phyloP scores from a whole-genome alignment of 306 rosid species.

The Lupinus albus region DNA sequence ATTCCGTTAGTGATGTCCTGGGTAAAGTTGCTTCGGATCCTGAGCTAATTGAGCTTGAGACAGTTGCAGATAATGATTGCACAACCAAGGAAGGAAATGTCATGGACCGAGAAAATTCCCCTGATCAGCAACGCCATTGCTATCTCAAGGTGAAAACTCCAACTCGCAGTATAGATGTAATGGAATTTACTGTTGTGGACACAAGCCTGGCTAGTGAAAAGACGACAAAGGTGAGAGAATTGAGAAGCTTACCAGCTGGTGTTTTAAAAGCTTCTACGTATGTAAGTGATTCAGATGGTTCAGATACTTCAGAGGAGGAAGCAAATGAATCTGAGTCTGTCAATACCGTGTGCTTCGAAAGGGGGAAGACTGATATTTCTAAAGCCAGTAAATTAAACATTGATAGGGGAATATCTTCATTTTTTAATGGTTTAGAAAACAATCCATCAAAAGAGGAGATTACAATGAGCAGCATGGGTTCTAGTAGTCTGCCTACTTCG shows the following conservation, averaged over 20 bases:
- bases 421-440: slow-evolving; percentile 41
- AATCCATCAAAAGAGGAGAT: slow-evolving; percentile 49
- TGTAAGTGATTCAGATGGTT: slow-evolving; percentile 52
- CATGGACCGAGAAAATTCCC: slow-evolving; percentile 54
- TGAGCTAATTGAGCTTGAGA: slow-evolving; percentile 72
- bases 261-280: slow-evolving; percentile 41
- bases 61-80: slow-evolving; percentile 42
- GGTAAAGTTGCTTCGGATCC: slow-evolving; percentile 84
- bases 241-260: slow-evolving; percentile 68
- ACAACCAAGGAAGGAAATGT: slow-evolving; percentile 55
- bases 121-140: slow-evolving; percentile 67
- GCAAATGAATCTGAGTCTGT: slow-evolving; percentile 52
- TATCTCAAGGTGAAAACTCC: slow-evolving; percentile 87
- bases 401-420: slow-evolving; percentile 38
- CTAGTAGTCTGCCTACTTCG: slow-evolving; percentile 37
- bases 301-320: slow-evolving; percentile 48
- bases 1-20: slow-evolving; percentile 78
- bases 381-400: slow-evolving; percentile 34
- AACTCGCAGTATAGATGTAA: slow-evolving; percentile 42
- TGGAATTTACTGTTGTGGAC: slow-evolving; percentile 88
- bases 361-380: slow-evolving; percentile 41
- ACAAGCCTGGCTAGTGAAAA: slow-evolving; percentile 66
- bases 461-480: slow-evolving; percentile 37
- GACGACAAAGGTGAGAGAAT: slow-evolving; percentile 57
- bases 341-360: slow-evolving; percentile 45